Evolutionary conservation across 306 rosid genomes (phyloP).

Genomic region (Psophocarpus tetragonolobus): DNA sequence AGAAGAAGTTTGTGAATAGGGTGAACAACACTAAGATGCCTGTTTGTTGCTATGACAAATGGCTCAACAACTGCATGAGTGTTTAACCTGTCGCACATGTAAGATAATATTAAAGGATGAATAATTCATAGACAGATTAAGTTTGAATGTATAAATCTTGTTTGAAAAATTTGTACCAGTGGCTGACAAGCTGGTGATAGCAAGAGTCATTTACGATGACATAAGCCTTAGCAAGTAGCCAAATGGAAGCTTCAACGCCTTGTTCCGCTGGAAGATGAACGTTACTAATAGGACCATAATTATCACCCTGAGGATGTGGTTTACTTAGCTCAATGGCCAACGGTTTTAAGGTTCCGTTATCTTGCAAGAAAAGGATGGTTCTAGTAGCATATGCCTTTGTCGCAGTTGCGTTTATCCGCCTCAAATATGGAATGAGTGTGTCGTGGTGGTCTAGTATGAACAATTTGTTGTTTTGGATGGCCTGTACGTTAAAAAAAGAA

Average conservation of each 20-base stretch:
- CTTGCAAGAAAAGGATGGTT: conserved; percentile 65
- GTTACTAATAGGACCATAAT: conserved; percentile 46
- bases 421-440: conserved; percentile 56
- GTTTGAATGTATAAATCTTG: background rate
- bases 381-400: conserved; percentile 63
- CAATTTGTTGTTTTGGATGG: conserved; percentile 50
- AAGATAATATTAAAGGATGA: background rate
- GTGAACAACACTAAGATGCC: conserved; percentile 45
- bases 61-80: conserved; percentile 83
- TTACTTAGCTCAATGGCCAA: conserved; percentile 64
- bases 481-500: too few relatives aligned
- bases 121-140: background rate
- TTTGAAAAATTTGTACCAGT: conserved; percentile 46
- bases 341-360: conserved; percentile 73
- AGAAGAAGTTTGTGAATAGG: conserved; percentile 38
- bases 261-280: conserved; percentile 54
- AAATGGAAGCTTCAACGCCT: conserved; percentile 57
- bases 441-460: conserved; percentile 75
- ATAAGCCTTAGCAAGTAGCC: conserved; percentile 77
- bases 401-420: conserved; percentile 45
- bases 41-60: conserved; percentile 45
- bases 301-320: conserved; percentile 57
- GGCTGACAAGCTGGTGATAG: conserved; percentile 70
- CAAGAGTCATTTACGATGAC: conserved; percentile 68
- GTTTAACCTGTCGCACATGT: conserved; percentile 52